Base-by-base conservation (phyloP, 352 stramenopile genomes). In the Phytophthora sp. region DNA sequence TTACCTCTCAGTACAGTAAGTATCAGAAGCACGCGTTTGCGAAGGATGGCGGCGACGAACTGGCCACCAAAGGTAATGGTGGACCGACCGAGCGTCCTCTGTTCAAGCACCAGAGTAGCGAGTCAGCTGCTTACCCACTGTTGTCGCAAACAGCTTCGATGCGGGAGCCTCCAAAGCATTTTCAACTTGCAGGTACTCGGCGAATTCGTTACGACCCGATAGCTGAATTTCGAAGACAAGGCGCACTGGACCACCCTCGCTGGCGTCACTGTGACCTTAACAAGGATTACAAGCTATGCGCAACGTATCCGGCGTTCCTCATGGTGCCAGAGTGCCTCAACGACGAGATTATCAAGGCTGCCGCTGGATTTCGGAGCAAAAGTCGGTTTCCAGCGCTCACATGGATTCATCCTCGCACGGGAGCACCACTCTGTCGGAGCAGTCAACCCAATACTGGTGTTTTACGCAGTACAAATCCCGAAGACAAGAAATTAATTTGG, bases 391-490 rank as follows among this genome's bases (percentile, higher is more conserved):
- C 87, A 31, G 88, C 67, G 18, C 71, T 99, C 17, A 96, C 92
- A 1, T 99, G 94, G 92, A 79, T 95, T 6, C 89, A 95, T 66
- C 84, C 84, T 35, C 69, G 74, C 30, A 97, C 96, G 18, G 94
- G 95, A 37, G 92, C 92, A 1, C 88, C 87, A 27, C 79, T 99
- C 38, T 99, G 95, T 76, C 82, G 97, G 18, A 97, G 82, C 34
- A 95, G 92, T 28, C 96, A 99, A 65, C 97, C 97, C 1, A 98
- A 98, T 66, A 96, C 98, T 1, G 97, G 97, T 20, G 76, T 99
- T 8, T 69, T 98, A 31, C 94, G 96, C 13, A 97, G 96, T 76
- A 97, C 85, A 23, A 97, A 88, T 54, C 59, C 77, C 7, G 84
- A 91, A 17, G 97, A 99, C 67, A 88, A 97, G 35, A 88, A 87